Percentiles rank a stretch among this genome's conserved stretches.
phyloP scores from a whole-genome alignment of 805 yeast species.

The Suhomyces pyralidae region DNA sequence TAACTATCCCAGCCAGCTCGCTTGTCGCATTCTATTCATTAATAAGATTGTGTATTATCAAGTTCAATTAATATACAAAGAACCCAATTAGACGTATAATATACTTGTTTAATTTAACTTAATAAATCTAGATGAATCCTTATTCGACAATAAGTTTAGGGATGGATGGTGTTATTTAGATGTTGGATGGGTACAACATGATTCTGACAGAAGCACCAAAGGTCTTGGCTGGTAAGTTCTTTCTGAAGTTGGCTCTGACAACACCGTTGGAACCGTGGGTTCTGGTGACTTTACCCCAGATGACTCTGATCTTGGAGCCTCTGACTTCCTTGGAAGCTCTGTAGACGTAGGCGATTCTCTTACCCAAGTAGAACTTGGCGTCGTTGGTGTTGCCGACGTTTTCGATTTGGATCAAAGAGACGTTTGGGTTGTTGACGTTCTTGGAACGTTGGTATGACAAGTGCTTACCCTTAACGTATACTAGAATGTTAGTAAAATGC shows the following conservation, averaged over 20 bases:
- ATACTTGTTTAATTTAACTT: slow-evolving; percentile 4
- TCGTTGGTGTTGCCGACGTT: slow-evolving; percentile 90
- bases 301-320: slow-evolving; percentile 98
- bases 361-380: slow-evolving; percentile 99
- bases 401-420: slow-evolving; percentile 94
- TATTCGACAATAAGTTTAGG: not conserved
- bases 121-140: slow-evolving; percentile 3
- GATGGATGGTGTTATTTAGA: slow-evolving; percentile 50
- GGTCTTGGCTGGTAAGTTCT: slow-evolving; percentile 99
- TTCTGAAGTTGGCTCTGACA: slow-evolving; percentile 98
- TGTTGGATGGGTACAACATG: slow-evolving; percentile 99
- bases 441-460: slow-evolving; percentile 99
- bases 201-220: slow-evolving; percentile 99
- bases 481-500: slow-evolving; percentile 47
- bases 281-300: slow-evolving; percentile 99
- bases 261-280: slow-evolving; percentile 98
- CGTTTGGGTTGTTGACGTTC: slow-evolving; percentile 96
- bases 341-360: slow-evolving; percentile 99
- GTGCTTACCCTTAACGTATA: slow-evolving; percentile 99
- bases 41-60: slow-evolving; percentile 6
- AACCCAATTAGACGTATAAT: slow-evolving; percentile 5
- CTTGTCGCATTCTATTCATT: no score
- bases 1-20: no score
- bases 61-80: slow-evolving; percentile 7
- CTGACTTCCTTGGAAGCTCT: slow-evolving; percentile 96